These are phyloP conservation scores for Amphirosellinia nigrospora DNA, from an alignment of 495 filamentous ascomycete genomes.

Conservation along the genomic window DNA sequence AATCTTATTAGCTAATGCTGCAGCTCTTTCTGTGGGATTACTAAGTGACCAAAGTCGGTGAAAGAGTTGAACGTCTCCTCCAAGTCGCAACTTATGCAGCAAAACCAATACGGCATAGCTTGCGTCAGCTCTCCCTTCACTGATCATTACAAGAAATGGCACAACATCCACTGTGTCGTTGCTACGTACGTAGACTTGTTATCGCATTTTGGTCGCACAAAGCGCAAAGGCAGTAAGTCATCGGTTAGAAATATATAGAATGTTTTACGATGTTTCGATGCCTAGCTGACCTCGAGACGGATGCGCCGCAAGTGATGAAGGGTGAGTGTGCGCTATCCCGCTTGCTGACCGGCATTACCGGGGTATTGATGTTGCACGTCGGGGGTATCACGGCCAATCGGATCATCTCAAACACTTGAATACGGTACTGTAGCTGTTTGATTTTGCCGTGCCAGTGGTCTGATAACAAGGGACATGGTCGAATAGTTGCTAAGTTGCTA, in stretches of 20 bases:
- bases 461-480: background rate
- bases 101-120: background rate
- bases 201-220: background rate
- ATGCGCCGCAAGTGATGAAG: slow-evolving; percentile 1
- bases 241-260: background rate
- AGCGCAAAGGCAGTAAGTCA: background rate
- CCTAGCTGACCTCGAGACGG: background rate
- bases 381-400: background rate
- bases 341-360: slow-evolving; percentile 6
- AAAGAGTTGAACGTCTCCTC: slow-evolving; percentile 5
- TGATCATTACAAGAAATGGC: background rate
- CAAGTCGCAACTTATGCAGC: slow-evolving; percentile 4
- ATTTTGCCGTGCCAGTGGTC: slow-evolving; percentile 1
- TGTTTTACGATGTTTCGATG: background rate
- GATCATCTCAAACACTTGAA: background rate
- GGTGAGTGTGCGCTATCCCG: background rate
- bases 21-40: slow-evolving; percentile 5
- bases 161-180: background rate
- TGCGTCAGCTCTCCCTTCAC: background rate
- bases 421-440: slow-evolving; percentile 11
- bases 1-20: background rate
- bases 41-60: slow-evolving; percentile 7
- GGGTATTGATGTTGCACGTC: slow-evolving; percentile 9
- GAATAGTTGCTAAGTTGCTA: background rate
- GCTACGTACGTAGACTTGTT: background rate